Percentiles rank a stretch among this genome's conserved stretches.
Conservation (phyloP, 257 asterid species). For the Rauvolfia tetraphylla region DNA sequence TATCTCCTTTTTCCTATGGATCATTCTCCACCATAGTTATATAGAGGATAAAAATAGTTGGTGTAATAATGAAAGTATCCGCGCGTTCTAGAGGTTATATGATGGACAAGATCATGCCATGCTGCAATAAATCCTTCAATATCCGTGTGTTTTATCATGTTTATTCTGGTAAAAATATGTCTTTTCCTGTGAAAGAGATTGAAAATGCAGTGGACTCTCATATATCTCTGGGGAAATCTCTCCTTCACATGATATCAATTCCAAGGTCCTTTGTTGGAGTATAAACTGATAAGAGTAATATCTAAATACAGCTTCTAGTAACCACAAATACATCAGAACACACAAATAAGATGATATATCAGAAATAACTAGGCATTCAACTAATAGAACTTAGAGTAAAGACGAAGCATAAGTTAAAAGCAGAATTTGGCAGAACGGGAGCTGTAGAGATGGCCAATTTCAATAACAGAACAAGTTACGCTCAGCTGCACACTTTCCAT, state of each 20-base stretch:
- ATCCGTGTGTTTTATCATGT: no score
- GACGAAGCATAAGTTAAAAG: background rate
- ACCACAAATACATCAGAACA: background rate
- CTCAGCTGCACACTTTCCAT: conserved; percentile 1
- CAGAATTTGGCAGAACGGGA: background rate
- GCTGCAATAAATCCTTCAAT: no score
- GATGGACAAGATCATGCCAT: no score
- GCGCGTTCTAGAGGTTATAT: no score
- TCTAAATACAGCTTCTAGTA: background rate
- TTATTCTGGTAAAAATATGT: no score
- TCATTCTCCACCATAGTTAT: no score
- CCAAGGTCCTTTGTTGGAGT: background rate
- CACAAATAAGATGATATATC: background rate
- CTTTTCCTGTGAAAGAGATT: background rate
- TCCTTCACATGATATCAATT: background rate
- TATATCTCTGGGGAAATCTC: background rate
- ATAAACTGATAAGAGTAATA: background rate
- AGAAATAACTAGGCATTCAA: background rate
- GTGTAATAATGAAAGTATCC: no score
- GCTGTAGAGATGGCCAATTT: background rate
- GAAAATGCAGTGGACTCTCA: background rate
- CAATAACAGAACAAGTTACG: background rate
- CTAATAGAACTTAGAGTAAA: background rate
- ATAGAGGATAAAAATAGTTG: no score
- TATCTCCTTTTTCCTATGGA: no score